Conservation (phyloP, 208 protist species). For the Plasmodiophora brassicae region DNA sequence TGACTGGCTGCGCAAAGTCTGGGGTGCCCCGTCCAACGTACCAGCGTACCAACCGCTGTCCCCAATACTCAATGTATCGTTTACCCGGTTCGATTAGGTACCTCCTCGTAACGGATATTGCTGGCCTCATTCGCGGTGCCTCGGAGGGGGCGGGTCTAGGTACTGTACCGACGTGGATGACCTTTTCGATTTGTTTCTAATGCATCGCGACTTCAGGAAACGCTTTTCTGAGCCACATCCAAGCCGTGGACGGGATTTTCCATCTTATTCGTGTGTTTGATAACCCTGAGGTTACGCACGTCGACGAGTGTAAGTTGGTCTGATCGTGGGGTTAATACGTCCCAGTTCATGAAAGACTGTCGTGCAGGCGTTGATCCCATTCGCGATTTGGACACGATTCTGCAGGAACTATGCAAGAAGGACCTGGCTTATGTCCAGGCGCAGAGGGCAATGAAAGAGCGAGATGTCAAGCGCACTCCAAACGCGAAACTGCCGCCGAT, state of each 20-base stretch:
- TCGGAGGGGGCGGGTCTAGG: constrained; percentile 48
- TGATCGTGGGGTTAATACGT: too few species aligned
- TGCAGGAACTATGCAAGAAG: constrained; percentile 48
- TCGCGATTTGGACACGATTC: constrained; percentile 55
- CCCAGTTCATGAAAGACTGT: too few species aligned
- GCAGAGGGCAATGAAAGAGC: neutral
- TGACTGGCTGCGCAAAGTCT: constrained; percentile 21
- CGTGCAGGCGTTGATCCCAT: constrained; percentile 53
- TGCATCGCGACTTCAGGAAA: too few species aligned
- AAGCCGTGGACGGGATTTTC: constrained; percentile 55
- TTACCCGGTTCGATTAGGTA: too few species aligned
- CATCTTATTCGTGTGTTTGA: constrained; percentile 51
- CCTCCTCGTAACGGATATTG: constrained; percentile 52
- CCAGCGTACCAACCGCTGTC: too few species aligned
- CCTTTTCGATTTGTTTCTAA: too few species aligned
- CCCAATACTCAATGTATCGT: too few species aligned
- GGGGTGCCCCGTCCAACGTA: neutral
- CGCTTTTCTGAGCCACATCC: constrained; percentile 53
- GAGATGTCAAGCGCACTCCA: constrained; percentile 15
- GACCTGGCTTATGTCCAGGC: constrained; percentile 30
- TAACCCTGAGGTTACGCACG: constrained; percentile 45
- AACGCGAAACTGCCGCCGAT: neutral
- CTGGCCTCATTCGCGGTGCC: constrained; percentile 53
- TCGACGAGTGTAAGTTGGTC: too few species aligned
- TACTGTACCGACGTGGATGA: too few species aligned